Evolutionary conservation across 2,329 filamentous ascomycete genomes (phyloP).

Genomic region (Metarhizium anisopliae): DNA sequence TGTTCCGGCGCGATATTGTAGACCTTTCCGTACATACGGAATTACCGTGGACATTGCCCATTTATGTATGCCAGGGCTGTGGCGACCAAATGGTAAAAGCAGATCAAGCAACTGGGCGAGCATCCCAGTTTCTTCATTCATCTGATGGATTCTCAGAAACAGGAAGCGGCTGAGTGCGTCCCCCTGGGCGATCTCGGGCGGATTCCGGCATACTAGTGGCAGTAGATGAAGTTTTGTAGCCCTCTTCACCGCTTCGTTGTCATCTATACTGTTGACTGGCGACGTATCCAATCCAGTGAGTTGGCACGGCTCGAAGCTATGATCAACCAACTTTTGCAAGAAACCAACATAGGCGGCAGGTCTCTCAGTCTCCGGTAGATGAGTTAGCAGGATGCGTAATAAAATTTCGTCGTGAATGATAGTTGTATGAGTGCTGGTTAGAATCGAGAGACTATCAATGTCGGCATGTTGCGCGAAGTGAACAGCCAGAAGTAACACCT

Average conservation of each 20-base stretch:
- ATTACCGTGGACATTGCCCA: conserved; percentile 64
- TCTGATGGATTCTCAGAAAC: conserved; percentile 55
- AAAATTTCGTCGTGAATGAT: conserved; percentile 56
- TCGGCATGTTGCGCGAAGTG: conserved; percentile 60
- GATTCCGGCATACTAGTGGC: conserved; percentile 42
- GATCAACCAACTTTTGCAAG: conserved; percentile 40
- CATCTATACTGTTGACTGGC: conserved; percentile 47
- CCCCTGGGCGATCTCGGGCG: conserved; percentile 35
- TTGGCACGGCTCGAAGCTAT: not conserved
- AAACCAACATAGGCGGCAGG: conserved; percentile 55
- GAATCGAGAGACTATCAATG: conserved; percentile 49
- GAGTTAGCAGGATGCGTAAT: conserved; percentile 66
- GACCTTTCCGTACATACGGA: conserved; percentile 58
- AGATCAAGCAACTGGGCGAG: conserved; percentile 59
- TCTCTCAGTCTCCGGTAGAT: conserved; percentile 62
- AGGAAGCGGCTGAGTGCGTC: conserved; percentile 57
- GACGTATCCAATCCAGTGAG: conserved; percentile 42
- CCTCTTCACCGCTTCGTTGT: conserved; percentile 55
- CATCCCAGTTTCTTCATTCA: conserved; percentile 66
- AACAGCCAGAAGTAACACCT: conserved; percentile 64
- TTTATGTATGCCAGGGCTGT: conserved; percentile 49
- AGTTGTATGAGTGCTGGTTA: conserved; percentile 47
- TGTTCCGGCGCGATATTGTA: conserved; percentile 56
- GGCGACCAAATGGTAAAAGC: conserved; percentile 57
- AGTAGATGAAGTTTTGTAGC: conserved; percentile 55